phyloP scores from a whole-genome alignment of 1,284 basidiomycete species.

The Pseudozyma thailandica region DNA sequence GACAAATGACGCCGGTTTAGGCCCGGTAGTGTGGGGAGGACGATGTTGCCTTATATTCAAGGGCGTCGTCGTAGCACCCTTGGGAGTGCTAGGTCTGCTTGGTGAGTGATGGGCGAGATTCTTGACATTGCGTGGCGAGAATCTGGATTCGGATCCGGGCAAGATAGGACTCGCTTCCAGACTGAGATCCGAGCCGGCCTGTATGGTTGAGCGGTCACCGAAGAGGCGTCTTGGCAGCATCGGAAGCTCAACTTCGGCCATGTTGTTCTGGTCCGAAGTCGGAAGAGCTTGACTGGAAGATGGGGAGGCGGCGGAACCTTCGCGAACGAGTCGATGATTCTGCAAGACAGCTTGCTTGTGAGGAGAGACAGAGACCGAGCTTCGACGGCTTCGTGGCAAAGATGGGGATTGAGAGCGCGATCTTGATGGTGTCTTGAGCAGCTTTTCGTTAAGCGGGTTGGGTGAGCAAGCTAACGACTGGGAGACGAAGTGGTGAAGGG shows the following conservation, averaged over 20 bases:
- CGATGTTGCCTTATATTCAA: constrained; percentile 34
- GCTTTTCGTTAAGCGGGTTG: constrained; percentile 15
- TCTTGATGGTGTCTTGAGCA: constrained; percentile 37
- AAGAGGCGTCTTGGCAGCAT: constrained; percentile 31
- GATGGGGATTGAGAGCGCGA: constrained; percentile 44
- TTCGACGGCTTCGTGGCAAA: constrained; percentile 22
- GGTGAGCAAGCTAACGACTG: constrained; percentile 35
- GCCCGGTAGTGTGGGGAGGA: constrained; percentile 35
- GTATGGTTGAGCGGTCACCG: constrained; percentile 6
- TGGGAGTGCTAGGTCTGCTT: constrained; percentile 27
- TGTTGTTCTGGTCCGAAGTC: constrained; percentile 8
- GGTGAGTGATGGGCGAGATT: constrained; percentile 28
- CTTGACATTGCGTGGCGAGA: constrained; percentile 38
- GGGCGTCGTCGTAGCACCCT: constrained; percentile 27
- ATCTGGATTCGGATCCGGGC: constrained; percentile 10
- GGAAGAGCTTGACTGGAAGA: constrained; percentile 9
- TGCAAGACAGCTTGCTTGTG: constrained; percentile 46
- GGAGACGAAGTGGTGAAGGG: constrained; percentile 38
- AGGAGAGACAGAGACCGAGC: constrained; percentile 38
- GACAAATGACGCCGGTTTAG: constrained; percentile 26
- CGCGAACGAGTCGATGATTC: constrained; percentile 36
- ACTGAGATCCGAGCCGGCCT: constrained; percentile 7
- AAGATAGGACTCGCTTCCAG: constrained; percentile 30
- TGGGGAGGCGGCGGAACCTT: constrained; percentile 29
- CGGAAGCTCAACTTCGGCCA: constrained; percentile 12